phyloP scores from a whole-genome alignment of 164 flowering plant genomes.

The Annona squamosa region DNA sequence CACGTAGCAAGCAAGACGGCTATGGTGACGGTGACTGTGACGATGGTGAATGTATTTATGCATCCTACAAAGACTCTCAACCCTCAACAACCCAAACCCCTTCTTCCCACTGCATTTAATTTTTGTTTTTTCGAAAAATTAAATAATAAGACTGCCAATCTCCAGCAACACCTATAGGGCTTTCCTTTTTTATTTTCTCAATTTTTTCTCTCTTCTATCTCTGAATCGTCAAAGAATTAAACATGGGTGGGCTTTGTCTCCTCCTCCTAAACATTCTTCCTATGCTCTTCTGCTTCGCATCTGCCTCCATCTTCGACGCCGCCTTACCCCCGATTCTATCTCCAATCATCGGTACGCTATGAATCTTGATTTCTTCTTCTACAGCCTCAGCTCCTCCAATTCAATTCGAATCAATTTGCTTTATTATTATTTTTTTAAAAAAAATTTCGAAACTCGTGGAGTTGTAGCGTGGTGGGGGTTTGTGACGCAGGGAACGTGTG shows the following conservation, averaged over 20 bases:
- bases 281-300: not conserved
- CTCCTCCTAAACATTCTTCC: not conserved
- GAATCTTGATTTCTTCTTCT: not conserved
- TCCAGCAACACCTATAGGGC: not conserved
- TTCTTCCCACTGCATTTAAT: not conserved
- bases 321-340: not conserved
- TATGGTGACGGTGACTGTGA: no score
- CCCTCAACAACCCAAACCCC: not conserved
- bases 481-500: constrained; percentile 4
- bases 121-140: no score
- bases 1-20: no score
- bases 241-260: not conserved
- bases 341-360: not conserved
- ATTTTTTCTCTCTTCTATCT: not conserved
- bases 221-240: not conserved
- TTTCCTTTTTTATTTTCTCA: no score
- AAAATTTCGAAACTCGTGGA: not conserved
- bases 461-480: not conserved
- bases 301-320: not conserved
- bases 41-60: no score
- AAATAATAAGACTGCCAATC: not conserved
- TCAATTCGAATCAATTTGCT: not conserved
- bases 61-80: not conserved
- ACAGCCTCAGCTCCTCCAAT: not conserved
- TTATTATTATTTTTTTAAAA: not conserved